phyloP scores from a whole-genome alignment of 176 grass and related monocot genomes.

The Eremochloa ophiuroides region DNA sequence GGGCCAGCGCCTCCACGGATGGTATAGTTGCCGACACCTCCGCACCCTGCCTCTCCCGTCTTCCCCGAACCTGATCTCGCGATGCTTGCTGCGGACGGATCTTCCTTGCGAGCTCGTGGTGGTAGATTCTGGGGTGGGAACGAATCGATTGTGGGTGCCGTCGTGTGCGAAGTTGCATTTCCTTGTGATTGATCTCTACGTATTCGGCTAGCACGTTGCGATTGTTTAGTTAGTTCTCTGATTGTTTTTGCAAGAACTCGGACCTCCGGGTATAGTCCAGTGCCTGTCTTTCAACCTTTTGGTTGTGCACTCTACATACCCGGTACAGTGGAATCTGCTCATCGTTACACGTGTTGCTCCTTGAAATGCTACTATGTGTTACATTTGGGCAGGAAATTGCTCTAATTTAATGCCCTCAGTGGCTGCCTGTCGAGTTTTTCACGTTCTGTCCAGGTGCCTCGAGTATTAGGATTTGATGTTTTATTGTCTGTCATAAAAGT shows the following conservation, averaged over 20 bases:
- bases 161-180: not conserved
- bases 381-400: constrained; percentile 23
- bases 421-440: no score
- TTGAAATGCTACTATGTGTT: constrained; percentile 30
- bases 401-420: not conserved
- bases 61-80: not conserved
- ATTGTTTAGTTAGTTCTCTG: not conserved
- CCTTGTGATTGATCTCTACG: not conserved
- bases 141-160: not conserved
- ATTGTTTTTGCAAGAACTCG: not conserved
- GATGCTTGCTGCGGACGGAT: not conserved
- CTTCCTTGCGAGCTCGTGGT: not conserved
- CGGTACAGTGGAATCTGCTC: not conserved
- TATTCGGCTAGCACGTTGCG: not conserved
- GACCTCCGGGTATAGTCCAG: constrained; percentile 16
- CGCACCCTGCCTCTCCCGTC: not conserved
- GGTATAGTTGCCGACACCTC: constrained; percentile 8
- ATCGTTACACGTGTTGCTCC: constrained; percentile 30
- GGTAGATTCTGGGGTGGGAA: not conserved
- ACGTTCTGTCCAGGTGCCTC: no score
- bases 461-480: not conserved
- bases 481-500: not conserved
- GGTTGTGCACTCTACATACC: constrained; percentile 30
- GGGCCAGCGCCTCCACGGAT: constrained; percentile 44
- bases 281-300: constrained; percentile 9